Evolutionary conservation across 2,329 filamentous ascomycete species (phyloP).

Genomic region (Amauroascus niger): DNA sequence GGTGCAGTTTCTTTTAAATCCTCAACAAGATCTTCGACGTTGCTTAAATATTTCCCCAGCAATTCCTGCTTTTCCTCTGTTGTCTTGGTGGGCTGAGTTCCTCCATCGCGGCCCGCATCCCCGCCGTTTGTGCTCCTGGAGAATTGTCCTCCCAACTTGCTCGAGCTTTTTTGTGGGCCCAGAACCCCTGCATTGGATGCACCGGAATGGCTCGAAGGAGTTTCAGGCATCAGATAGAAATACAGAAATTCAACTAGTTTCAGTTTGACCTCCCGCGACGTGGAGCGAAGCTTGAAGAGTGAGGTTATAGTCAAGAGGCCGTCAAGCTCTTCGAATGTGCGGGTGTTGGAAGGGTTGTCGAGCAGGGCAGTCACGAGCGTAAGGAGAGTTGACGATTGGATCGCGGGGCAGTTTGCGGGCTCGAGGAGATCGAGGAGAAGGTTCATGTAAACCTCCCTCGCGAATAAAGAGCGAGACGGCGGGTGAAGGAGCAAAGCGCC

Average conservation of each 20-base stretch:
- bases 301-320: slow-evolving; percentile 85
- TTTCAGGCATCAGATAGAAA: slow-evolving; percentile 96
- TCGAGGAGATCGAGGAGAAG: slow-evolving; percentile 90
- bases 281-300: slow-evolving; percentile 81
- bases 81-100: slow-evolving; percentile 43
- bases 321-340: slow-evolving; percentile 84
- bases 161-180: slow-evolving; percentile 57
- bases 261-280: slow-evolving; percentile 79
- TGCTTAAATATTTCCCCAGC: slow-evolving; percentile 66
- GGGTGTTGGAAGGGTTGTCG: slow-evolving; percentile 75
- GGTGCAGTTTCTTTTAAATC: slow-evolving; percentile 72
- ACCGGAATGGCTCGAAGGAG: slow-evolving; percentile 40
- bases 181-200: slow-evolving; percentile 33
- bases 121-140: slow-evolving; percentile 32
- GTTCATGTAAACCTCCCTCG: slow-evolving; percentile 89
- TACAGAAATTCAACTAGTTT: slow-evolving; percentile 96
- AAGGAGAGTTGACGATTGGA: slow-evolving; percentile 81
- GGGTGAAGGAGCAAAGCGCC: slow-evolving; percentile 81
- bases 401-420: slow-evolving; percentile 78
- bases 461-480: slow-evolving; percentile 76
- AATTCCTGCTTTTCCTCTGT: slow-evolving; percentile 75
- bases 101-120: slow-evolving; percentile 18
- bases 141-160: slow-evolving; percentile 55
- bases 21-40: slow-evolving; percentile 73
- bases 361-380: slow-evolving; percentile 83